phyloP scores from a whole-genome alignment of 345 rosid genomes.

The Xanthoceras sorbifolium region DNA sequence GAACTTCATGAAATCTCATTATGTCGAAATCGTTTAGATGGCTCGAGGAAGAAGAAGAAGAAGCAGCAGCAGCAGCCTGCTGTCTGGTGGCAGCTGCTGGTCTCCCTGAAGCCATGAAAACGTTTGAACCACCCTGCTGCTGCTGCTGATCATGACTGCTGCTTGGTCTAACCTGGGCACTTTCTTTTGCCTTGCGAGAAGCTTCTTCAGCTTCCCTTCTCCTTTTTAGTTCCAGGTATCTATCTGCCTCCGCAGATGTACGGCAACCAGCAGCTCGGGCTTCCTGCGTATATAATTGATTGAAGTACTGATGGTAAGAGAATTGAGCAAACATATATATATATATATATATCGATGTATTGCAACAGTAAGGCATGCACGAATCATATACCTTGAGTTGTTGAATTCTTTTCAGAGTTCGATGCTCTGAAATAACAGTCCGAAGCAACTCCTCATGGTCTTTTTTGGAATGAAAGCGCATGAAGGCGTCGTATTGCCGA shows the following conservation, averaged over 20 bases:
- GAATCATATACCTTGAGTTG: conserved; percentile 76
- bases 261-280: conserved; percentile 93
- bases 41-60: too few relatives aligned
- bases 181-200: conserved; percentile 65
- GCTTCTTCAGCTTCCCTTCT: conserved; percentile 78
- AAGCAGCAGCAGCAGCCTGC: too few relatives aligned
- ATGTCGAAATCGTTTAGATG: conserved; percentile 57
- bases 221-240: conserved; percentile 62
- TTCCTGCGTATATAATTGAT: conserved; percentile 48
- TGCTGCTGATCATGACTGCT: too few relatives aligned
- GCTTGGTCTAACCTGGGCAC: conserved; percentile 50
- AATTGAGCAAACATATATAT: not conserved
- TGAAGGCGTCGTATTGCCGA: too few relatives aligned
- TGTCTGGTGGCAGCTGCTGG: too few relatives aligned
- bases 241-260: conserved; percentile 79
- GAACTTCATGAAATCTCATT: conserved; percentile 58
- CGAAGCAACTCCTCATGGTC: too few relatives aligned
- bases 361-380: too few relatives aligned
- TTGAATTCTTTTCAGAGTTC: conserved; percentile 68
- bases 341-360: too few relatives aligned
- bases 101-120: too few relatives aligned
- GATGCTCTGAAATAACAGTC: too few relatives aligned
- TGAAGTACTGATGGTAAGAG: not conserved
- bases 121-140: too few relatives aligned
- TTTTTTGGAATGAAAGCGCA: too few relatives aligned